Evolutionary conservation across 2,329 filamentous ascomycete species (phyloP), one percentile per base, ranked within the genome.

Genomic region (Cadophora luteo-olivacea): DNA sequence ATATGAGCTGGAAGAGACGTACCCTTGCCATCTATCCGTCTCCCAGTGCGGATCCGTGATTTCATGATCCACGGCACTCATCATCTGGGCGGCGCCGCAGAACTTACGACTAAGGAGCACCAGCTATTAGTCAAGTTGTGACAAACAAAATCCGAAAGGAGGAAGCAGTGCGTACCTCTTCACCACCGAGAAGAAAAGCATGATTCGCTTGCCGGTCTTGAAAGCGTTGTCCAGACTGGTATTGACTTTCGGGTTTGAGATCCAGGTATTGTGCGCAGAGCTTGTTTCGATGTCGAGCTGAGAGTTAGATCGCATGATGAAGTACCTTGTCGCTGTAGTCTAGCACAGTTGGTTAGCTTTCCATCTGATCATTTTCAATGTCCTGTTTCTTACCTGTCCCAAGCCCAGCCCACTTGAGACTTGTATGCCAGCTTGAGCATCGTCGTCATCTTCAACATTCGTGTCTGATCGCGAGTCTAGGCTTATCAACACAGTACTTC

Each of bases 181-280:
- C 9, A 54, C 51, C 3, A 54, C 25, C 16, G 51, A 54, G 51
- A 54, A 54, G 51, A 54, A 54, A 3, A 54, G 24, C 24, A 54
- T 54, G 1, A 54, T 54, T 4, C 24, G 51, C 25, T 54, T 54
- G 24, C 51, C 51, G 24, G 51, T 54, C 16, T 54, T 54, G 51
- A 54, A 54, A 32, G 51, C 51, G 11, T 54, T 54, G 24, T 54
- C 51, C 1, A 54, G 51, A 24, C 51, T 54, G 22, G 51, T 54
- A 12, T 54, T 54, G 8, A 54, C 51, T 32, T 54, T 54, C 51
- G 51, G 51, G 14, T 32, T 54, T 4, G 51, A 54, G 2, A 54
- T 54, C 51, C 51, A 54, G 8, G 51, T 54, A 24, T 19, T 54
- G 51, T 54, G 51, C 2, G 51, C 51, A 54, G 51, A 54, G 24